Evolutionary conservation across 768 basidiomycete genomes (phyloP), one percentile per base, ranked within the genome.

Genomic region (Kwoniella bestiolae): DNA sequence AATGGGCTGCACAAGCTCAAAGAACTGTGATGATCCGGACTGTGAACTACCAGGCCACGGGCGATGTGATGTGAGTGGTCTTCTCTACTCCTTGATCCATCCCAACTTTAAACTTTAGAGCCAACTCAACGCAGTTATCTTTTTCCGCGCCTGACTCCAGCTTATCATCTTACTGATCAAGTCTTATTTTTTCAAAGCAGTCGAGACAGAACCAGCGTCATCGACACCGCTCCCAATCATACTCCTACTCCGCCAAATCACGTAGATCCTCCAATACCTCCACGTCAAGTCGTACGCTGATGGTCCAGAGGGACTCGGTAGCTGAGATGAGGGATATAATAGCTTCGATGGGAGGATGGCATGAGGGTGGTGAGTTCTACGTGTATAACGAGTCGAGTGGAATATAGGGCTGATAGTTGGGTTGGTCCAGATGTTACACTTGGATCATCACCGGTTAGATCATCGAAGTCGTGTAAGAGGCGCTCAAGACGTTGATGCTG

Each of bases 301-400:
- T 51, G 44, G 21, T 26, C 3, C 63, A 63, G 49, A 26, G 63
- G 9, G 63, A 65, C 45, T 67, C 69, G 7, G 62, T 67, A n/a
- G 61, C 47, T 8, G 50, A 51, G 18, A 49, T 66, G 65, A 50
- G 69, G 57, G 56, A 56, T 32, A 62, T 51, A 5, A 70, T 66
- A 31, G 56, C 34, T 18, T 52, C 51, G 5, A 66, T 70, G 65
- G 69, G 69, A 44, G 69, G 69, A 26, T 67, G 69, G 69, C 53
- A 65, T 35, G 69, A 70, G 61, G 57, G 45, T 56, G 65, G 67
- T 68, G 45, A 55, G 63, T 64, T 14, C 5, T n/a, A 9, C 51
- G 29, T 31, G 31, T 32, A 35, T 31, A 14, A 5, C 3, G 3
- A 5, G 18, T 5, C 26, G 23, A 28, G 38, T 38, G 56, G 23